These are phyloP conservation scores for Collybiopsis luxurians DNA, from an alignment of 768 basidiomycete species.

Conservation along the genomic window DNA sequence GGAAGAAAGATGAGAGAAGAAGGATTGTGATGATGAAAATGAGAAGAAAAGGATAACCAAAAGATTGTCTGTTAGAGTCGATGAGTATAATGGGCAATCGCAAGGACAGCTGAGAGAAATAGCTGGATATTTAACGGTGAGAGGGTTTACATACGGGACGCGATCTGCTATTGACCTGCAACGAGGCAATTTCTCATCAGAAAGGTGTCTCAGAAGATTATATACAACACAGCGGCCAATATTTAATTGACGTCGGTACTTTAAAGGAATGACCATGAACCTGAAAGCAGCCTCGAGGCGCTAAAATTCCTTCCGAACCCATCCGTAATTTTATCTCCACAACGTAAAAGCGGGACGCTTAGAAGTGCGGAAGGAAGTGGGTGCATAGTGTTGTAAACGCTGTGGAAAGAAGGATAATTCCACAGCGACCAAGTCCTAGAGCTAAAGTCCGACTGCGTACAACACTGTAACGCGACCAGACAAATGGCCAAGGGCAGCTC, in stretches of 20 bases:
- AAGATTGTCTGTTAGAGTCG: background rate
- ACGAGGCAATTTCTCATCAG: constrained; percentile 2
- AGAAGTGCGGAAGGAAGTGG: background rate
- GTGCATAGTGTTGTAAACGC: too few species aligned
- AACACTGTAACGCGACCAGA: too few species aligned
- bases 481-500: too few species aligned
- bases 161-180: background rate
- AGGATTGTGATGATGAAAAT: background rate
- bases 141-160: background rate
- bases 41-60: background rate
- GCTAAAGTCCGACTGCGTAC: too few species aligned
- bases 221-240: background rate
- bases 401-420: too few species aligned
- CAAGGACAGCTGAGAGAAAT: background rate
- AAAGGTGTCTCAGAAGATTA: background rate
- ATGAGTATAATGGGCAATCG: too few species aligned
- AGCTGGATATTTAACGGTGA: background rate
- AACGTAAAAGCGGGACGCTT: background rate
- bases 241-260: too few species aligned
- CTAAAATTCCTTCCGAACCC: background rate
- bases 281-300: constrained; percentile 1
- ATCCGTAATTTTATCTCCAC: background rate
- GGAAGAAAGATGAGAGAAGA: background rate
- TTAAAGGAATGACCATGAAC: background rate
- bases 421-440: too few species aligned